phyloP scores from a whole-genome alignment of 2,329 filamentous ascomycete species.

The Plectosphaerella plurivora region DNA sequence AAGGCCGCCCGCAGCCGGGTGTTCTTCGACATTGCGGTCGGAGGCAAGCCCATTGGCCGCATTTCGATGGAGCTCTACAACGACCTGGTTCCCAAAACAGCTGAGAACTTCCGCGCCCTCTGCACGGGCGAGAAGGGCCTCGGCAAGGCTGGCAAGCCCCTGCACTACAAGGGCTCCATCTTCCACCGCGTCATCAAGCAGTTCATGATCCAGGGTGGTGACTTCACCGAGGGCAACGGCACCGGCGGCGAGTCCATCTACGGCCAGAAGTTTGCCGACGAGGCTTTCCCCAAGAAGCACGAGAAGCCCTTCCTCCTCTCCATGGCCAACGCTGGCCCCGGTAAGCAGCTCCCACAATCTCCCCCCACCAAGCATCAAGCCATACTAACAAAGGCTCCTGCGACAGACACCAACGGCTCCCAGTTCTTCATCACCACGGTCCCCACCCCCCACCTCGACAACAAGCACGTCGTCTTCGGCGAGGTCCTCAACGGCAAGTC shows the following conservation, averaged over 20 bases:
- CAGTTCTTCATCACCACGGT: slow-evolving; percentile 99
- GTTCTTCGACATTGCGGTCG: slow-evolving; percentile 90
- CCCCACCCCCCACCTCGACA: slow-evolving; percentile 87
- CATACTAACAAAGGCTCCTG: not conserved
- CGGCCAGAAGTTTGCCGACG: slow-evolving; percentile 93
- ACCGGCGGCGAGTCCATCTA: slow-evolving; percentile 98
- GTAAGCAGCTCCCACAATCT: slow-evolving; percentile 43
- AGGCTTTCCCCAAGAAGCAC: slow-evolving; percentile 91
- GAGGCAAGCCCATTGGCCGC: slow-evolving; percentile 67
- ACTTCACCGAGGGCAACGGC: slow-evolving; percentile 92
- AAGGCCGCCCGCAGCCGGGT: slow-evolving; percentile 67
- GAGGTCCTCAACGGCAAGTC: slow-evolving; percentile 92
- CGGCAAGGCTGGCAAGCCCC: slow-evolving; percentile 74
- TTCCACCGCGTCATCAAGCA: slow-evolving; percentile 98
- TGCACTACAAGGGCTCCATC: slow-evolving; percentile 87
- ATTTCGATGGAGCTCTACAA: slow-evolving; percentile 80
- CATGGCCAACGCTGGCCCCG: slow-evolving; percentile 96
- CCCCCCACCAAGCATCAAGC: not conserved
- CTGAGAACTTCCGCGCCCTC: slow-evolving; percentile 90
- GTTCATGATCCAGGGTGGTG: slow-evolving; percentile 98
- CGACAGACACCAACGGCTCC: slow-evolving; percentile 81
- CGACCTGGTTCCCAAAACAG: slow-evolving; percentile 84
- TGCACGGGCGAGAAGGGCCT: slow-evolving; percentile 93
- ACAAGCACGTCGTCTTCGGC: slow-evolving; percentile 96
- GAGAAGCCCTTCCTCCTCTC: slow-evolving; percentile 89